Percentiles rank a stretch among this genome's conserved stretches.
Conservation (phyloP, 164 flowering plant genomes). For the Santalum album region DNA sequence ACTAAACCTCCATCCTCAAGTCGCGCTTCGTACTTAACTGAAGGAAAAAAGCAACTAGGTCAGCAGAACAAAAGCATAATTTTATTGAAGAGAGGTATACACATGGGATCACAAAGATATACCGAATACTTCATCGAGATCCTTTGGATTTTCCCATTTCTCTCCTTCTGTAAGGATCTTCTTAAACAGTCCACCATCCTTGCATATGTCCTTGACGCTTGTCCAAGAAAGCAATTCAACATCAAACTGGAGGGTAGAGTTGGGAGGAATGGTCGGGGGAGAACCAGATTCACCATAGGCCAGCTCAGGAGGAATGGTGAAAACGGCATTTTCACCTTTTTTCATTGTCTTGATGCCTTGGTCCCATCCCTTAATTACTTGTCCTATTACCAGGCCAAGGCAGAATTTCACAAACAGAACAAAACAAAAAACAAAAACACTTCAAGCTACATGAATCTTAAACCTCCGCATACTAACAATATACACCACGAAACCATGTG, state of each 20-base stretch:
- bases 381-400: constrained; percentile 34
- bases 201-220: constrained; percentile 91
- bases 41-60: not conserved
- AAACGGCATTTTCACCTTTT: constrained; percentile 86
- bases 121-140: constrained; percentile 92
- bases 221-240: constrained; percentile 90
- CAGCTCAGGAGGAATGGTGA: constrained; percentile 84
- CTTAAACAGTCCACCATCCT: constrained; percentile 94
- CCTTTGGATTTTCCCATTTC: constrained; percentile 97
- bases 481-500: no score
- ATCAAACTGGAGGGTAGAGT: constrained; percentile 86
- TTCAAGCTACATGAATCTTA: no score
- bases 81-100: no score
- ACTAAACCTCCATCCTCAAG: constrained; percentile 80
- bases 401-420: no score
- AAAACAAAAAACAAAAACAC: no score
- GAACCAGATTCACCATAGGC: constrained; percentile 91
- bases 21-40: constrained; percentile 74
- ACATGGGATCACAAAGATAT: no score
- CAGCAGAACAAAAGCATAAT: not conserved
- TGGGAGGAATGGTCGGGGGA: constrained; percentile 90
- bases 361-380: constrained; percentile 99
- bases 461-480: no score
- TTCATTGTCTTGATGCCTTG: constrained; percentile 94
- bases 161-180: constrained; percentile 77